These are phyloP conservation scores for Apiotrichum gamsii DNA, from an alignment of 1,284 basidiomycete genomes.

Conservation along the genomic window DNA sequence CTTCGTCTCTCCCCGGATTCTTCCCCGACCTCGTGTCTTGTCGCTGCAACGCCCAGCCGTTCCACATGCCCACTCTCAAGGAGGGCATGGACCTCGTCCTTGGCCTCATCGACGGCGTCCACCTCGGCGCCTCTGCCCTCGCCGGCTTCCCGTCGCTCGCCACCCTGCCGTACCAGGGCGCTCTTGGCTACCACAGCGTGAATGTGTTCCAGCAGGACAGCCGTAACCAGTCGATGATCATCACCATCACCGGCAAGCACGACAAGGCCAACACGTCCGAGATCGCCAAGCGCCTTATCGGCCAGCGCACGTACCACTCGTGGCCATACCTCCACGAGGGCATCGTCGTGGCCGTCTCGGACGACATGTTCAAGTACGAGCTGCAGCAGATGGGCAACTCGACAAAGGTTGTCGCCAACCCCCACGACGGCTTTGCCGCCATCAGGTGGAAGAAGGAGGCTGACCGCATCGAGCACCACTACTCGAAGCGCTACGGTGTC, in stretches of 20 bases:
- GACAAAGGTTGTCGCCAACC: constrained; percentile 59
- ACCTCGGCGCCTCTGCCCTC: constrained; percentile 75
- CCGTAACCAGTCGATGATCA: constrained; percentile 84
- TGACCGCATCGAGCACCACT: constrained; percentile 71
- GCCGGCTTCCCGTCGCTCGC: constrained; percentile 94
- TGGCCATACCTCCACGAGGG: constrained; percentile 98
- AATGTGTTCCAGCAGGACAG: constrained; percentile 90
- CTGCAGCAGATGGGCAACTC: constrained; percentile 54
- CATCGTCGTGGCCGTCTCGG: constrained; percentile 76
- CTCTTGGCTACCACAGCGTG: constrained; percentile 78
- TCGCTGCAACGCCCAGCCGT: constrained; percentile 69
- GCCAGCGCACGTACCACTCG: constrained; percentile 68
- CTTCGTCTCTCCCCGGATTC: constrained; percentile 87
- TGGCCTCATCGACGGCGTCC: constrained; percentile 82
- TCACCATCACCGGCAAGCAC: constrained; percentile 71
- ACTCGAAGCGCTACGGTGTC: constrained; percentile 85
- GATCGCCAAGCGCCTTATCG: constrained; percentile 68
- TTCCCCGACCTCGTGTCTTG: constrained; percentile 86
- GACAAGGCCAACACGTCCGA: constrained; percentile 63
- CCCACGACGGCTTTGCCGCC: constrained; percentile 62
- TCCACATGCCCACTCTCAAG: constrained; percentile 74
- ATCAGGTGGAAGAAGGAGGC: constrained; percentile 69
- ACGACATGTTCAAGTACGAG: constrained; percentile 82
- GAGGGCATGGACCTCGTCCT: constrained; percentile 78
- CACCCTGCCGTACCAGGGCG: constrained; percentile 73